These are phyloP conservation scores for Coniosporium tulheliwenetii DNA, from an alignment of 2,329 filamentous ascomycete genomes.

Conservation along the genomic window DNA sequence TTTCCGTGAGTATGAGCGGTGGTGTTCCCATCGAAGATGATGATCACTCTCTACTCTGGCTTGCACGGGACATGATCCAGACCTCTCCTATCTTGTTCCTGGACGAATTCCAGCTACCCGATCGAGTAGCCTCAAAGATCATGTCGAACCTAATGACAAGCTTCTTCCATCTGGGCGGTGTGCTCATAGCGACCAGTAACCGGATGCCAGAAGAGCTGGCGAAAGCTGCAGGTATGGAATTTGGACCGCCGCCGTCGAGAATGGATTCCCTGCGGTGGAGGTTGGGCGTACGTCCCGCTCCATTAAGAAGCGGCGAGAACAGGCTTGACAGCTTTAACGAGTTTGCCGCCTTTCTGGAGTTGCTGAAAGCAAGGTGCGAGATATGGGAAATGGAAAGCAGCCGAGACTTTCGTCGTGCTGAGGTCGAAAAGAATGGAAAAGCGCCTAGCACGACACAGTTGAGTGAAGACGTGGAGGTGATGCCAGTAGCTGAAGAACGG, in stretches of 20 bases:
- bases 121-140: conserved; percentile 63
- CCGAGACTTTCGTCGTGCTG: conserved; percentile 46
- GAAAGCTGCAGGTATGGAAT: conserved; percentile 58
- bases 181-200: conserved; percentile 67
- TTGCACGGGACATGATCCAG: conserved; percentile 62
- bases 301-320: conserved; percentile 11
- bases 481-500: no score
- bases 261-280: conserved; percentile 36
- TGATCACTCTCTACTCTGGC: conserved; percentile 56
- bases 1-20: conserved; percentile 5
- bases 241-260: conserved; percentile 37
- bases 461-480: no score
- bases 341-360: conserved; percentile 60
- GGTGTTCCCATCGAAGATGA: conserved; percentile 13
- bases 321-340: conserved; percentile 49
- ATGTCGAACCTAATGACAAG: conserved; percentile 62
- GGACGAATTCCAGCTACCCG: conserved; percentile 73
- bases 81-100: conserved; percentile 63
- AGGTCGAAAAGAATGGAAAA: conserved; percentile 11
- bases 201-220: conserved; percentile 70
- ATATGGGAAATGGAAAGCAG: conserved; percentile 72
- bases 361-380: conserved; percentile 62
- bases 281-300: conserved; percentile 25
- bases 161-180: conserved; percentile 71
- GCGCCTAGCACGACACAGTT: no score